These are phyloP conservation scores for Staphylotrichum longicolle DNA, from an alignment of 495 filamentous ascomycete genomes.

Conservation along the genomic window DNA sequence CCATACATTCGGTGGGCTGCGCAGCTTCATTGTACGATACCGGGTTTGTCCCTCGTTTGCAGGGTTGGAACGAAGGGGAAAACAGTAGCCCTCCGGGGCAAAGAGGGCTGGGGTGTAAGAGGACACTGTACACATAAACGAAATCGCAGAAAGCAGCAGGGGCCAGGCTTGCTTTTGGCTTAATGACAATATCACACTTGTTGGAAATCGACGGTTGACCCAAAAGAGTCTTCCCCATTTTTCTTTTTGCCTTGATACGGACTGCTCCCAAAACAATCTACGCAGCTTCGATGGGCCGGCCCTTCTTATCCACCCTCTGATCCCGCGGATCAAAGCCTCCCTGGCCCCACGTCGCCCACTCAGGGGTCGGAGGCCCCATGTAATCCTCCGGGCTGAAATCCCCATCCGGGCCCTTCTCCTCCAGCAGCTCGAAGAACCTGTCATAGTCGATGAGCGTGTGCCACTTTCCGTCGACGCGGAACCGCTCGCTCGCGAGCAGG, in stretches of 20 bases:
- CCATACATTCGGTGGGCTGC: background rate
- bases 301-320: constrained; percentile 78
- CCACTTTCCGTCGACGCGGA: constrained; percentile 73
- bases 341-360: constrained; percentile 93
- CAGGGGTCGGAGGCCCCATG: constrained; percentile 73
- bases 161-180: constrained; percentile 6
- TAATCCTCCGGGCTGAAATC: constrained; percentile 88
- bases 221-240: background rate
- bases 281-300: constrained; percentile 46
- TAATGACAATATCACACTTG: constrained; percentile 14
- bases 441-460: constrained; percentile 88
- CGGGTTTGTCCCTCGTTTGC: background rate
- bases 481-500: constrained; percentile 74
- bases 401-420: constrained; percentile 60
- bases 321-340: constrained; percentile 93
- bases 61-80: background rate
- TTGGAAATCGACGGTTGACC: background rate
- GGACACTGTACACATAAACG: constrained; percentile 9
- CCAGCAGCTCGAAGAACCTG: constrained; percentile 80
- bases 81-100: background rate
- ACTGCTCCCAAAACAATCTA: constrained; percentile 17
- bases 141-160: constrained; percentile 1
- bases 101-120: constrained; percentile 2
- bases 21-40: constrained; percentile 17
- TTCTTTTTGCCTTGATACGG: too few relatives aligned